These are phyloP conservation scores for Syzygium syzygioides DNA, from an alignment of 441 rosid genomes.

Conservation along the genomic window DNA sequence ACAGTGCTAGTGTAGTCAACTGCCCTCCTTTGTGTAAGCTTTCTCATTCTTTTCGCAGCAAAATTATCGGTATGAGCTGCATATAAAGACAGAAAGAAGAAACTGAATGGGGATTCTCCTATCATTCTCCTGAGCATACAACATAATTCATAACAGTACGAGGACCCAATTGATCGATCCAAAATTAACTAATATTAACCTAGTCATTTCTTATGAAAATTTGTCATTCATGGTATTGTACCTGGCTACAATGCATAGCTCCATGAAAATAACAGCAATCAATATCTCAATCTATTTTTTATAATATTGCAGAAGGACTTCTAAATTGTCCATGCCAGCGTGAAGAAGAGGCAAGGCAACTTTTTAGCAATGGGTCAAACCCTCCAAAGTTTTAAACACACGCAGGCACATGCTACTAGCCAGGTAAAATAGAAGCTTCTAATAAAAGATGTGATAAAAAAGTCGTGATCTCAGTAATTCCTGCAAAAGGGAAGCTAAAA, in stretches of 20 bases:
- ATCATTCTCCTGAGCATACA: not conserved
- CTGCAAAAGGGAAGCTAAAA: not conserved
- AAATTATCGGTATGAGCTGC: constrained; percentile 63
- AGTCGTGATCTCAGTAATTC: not conserved
- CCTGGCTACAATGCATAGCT: not conserved
- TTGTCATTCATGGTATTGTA: not conserved
- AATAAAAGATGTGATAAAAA: not conserved
- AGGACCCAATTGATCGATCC: not conserved
- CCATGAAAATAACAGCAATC: not conserved
- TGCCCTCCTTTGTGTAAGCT: constrained; percentile 87
- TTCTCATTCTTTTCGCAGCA: constrained; percentile 88
- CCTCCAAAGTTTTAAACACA: not conserved
- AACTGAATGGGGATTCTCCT: not conserved
- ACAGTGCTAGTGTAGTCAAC: constrained; percentile 96
- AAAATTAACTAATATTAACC: not conserved
- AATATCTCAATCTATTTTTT: not conserved
- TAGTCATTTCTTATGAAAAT: not conserved
- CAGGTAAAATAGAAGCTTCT: not conserved
- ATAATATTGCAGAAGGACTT: not conserved
- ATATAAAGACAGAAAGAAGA: constrained; percentile 1
- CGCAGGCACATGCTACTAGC: not conserved
- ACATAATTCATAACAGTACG: not conserved
- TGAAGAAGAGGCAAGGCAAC: not conserved
- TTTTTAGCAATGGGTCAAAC: not conserved
- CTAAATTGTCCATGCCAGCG: not conserved